Base-by-base conservation (phyloP, 805 yeast genomes). In the Starmerella bombicola region DNA sequence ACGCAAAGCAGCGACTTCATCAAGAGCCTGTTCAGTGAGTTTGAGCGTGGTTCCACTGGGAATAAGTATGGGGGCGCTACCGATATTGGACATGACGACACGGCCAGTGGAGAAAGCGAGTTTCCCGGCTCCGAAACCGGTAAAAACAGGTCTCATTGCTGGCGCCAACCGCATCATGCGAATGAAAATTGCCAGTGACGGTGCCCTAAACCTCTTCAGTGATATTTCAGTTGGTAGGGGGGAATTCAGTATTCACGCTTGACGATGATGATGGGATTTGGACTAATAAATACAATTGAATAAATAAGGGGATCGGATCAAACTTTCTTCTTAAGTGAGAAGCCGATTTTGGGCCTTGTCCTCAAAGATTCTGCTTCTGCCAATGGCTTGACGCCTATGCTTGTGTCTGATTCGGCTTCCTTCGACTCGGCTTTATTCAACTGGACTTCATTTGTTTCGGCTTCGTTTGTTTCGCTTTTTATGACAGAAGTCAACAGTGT, bases 1-100 rank as follows among this genome's bases (percentile, higher is more conserved):
- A 34, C 70, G 57, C 55, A 68, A 63, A 38, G 30, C 30, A 15
- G 57, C 48, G 38, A 59, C 59, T 18, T 41, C 54, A 41, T 59
- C 61, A 26, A 55, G 31, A 26, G 35, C 43, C 36, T 49, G 49
- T 28, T 48, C 41, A 22, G 41, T 35, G 13, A 72, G 53, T 41
- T 59, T 56, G 45, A 74, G 55, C 42, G 63, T 55, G 23, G 83
- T 82, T 18, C 74, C 83, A 18, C 73, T 70, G 2, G 81, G 71
- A 17, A 83, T 49, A 48, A 72, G 67, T 34, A 88, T 73, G 5
- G 96, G 93, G 7, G 78, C 64, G 23, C 80, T 72, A 5, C 97
- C 97, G 38, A 88, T 73, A 57, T 84, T 55, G 12, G 62, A 57
- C 25, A 26, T 35, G 23, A 31, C 30, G 18, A 35, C 17, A 3